A percentile compares a stretch with the other conserved stretches of the same genome.
Evolutionary conservation across 495 filamentous ascomycete species (phyloP).

Genomic region (Corynascus novoguineensis): DNA sequence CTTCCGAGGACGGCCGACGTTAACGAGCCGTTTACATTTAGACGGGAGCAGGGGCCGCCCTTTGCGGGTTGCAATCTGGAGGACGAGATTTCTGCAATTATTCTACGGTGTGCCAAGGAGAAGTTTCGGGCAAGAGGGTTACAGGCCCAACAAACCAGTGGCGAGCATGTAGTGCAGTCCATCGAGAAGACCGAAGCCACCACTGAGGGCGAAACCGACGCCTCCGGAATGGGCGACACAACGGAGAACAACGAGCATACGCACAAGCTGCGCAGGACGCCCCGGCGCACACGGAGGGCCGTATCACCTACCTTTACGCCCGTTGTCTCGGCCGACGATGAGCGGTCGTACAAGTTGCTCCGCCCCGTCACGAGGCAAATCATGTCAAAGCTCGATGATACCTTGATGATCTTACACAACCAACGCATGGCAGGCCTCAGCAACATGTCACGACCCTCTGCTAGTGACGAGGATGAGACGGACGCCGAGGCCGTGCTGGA

Average conservation of each 20-base stretch:
- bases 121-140: conserved; percentile 38
- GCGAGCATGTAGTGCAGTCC: not conserved
- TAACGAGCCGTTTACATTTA: conserved; percentile 44
- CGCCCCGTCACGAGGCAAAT: conserved; percentile 60
- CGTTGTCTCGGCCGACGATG: conserved; percentile 47
- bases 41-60: conserved; percentile 31
- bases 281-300: conserved; percentile 5
- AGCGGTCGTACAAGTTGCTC: conserved; percentile 53
- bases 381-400: conserved; percentile 57
- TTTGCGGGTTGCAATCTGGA: conserved; percentile 56
- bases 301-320: conserved; percentile 21
- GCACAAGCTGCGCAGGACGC: conserved; percentile 4
- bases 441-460: conserved; percentile 32
- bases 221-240: not conserved
- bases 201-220: conserved; percentile 3
- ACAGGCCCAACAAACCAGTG: not conserved
- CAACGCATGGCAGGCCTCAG: conserved; percentile 43
- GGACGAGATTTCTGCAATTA: conserved; percentile 57
- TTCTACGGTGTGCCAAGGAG: conserved; percentile 61
- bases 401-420: conserved; percentile 63
- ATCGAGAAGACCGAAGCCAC: conserved; percentile 10
- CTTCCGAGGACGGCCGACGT: conserved; percentile 31
- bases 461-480: conserved; percentile 27
- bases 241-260: not conserved
- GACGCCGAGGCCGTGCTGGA: conserved; percentile 20